Percentiles rank a stretch among this genome's conserved stretches.
These are phyloP conservation scores for Citrus unshiu DNA, from an alignment of 345 rosid species.

Conservation along the genomic window DNA sequence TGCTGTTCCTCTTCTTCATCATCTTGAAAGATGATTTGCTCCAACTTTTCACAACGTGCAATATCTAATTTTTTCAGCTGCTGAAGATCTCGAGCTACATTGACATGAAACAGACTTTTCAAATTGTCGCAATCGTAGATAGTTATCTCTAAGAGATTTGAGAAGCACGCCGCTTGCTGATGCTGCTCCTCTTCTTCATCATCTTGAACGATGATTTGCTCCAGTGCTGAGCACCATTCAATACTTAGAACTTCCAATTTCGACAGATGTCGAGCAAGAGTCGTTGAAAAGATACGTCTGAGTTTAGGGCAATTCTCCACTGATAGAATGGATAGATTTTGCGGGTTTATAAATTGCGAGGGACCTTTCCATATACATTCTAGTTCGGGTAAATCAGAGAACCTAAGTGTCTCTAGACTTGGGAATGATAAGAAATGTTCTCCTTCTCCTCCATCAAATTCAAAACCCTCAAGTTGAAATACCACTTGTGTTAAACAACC, in stretches of 20 bases:
- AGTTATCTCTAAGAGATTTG: not conserved
- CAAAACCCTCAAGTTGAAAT: too few relatives aligned
- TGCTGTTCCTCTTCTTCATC: too few relatives aligned
- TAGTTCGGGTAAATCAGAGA: not conserved
- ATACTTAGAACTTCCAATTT: not conserved
- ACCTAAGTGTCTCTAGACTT: not conserved
- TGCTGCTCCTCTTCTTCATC: not conserved
- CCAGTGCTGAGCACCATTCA: fast-evolving
- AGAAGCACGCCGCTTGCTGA: too few relatives aligned
- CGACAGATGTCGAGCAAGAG: not conserved
- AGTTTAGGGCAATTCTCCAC: not conserved
- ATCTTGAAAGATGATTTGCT: too few relatives aligned
- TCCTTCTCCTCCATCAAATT: too few relatives aligned
- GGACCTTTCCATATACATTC: not conserved
- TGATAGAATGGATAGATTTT: not conserved
- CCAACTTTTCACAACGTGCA: too few relatives aligned
- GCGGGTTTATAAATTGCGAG: not conserved
- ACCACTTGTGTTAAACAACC: not conserved
- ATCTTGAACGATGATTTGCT: not conserved
- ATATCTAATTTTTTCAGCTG: too few relatives aligned
- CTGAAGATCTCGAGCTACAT: not conserved
- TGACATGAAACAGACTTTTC: not conserved
- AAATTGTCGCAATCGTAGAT: fast-evolving
- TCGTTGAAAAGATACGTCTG: not conserved
- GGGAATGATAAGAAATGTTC: too few relatives aligned